Percentiles rank a stretch among this genome's conserved stretches.
Conservation (phyloP, 2,329 filamentous ascomycete species). For the Metarhizium anisopliae region DNA sequence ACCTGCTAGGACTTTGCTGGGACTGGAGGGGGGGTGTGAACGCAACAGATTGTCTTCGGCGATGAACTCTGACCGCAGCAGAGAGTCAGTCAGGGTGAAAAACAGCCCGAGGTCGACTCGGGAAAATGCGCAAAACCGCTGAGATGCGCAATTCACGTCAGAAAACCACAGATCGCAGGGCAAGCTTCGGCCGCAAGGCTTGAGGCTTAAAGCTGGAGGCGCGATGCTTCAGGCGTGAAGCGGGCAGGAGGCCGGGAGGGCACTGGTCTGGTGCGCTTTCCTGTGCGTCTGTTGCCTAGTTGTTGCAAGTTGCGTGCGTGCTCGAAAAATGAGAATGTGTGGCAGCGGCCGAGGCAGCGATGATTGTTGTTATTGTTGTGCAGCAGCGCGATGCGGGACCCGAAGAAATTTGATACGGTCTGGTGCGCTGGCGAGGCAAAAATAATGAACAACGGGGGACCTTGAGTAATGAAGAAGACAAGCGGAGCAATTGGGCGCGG, state of each 20-base stretch:
- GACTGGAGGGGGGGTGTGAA: conserved; percentile 1
- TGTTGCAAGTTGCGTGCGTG: neutral
- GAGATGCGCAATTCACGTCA: conserved; percentile 1
- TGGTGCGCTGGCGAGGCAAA: conserved; percentile 6
- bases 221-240: neutral
- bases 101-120: neutral
- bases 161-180: conserved; percentile 4
- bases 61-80: conserved; percentile 3
- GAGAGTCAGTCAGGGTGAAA: conserved; percentile 2
- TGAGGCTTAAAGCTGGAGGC: too few species aligned
- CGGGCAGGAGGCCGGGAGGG: neutral
- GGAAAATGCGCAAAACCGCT: neutral
- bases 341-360: neutral
- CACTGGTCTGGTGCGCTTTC: neutral
- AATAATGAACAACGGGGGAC: conserved; percentile 18
- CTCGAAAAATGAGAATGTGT: neutral
- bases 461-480: conserved; percentile 14
- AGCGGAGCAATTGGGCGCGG: conserved; percentile 13
- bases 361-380: conserved; percentile 1
- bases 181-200: neutral
- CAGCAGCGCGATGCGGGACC: conserved; percentile 13
- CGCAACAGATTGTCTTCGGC: conserved; percentile 1
- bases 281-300: neutral
- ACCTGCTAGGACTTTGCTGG: conserved; percentile 4
- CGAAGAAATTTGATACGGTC: conserved; percentile 23